Evolutionary conservation across 1,139 yeast genomes (phyloP).

Genomic region (Ogataea hybrid): DNA sequence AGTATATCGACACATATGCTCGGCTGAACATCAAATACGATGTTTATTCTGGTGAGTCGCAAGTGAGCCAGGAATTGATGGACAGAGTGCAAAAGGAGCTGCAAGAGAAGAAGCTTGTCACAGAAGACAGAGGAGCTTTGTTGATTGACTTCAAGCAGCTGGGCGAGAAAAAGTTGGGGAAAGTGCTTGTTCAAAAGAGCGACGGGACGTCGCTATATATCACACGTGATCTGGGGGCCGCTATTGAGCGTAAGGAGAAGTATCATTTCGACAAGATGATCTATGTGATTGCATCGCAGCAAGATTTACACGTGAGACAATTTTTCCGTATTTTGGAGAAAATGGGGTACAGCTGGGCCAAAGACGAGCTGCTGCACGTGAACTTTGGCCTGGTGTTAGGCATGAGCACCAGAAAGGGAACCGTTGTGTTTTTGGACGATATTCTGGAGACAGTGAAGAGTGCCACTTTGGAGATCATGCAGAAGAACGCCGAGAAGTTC

Average conservation of each 20-base stretch:
- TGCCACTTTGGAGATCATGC: slow-evolving; percentile 97
- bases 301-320: slow-evolving; percentile 92
- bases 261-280: slow-evolving; percentile 94
- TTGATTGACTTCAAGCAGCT: slow-evolving; percentile 82
- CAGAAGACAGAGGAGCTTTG: slow-evolving; percentile 89
- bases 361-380: slow-evolving; percentile 61
- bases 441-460: slow-evolving; percentile 93
- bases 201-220: slow-evolving; percentile 95
- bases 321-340: slow-evolving; percentile 92
- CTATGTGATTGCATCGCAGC: slow-evolving; percentile 94
- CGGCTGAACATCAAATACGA: slow-evolving; percentile 89
- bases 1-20: slow-evolving; percentile 83
- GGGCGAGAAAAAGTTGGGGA: slow-evolving; percentile 86
- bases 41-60: slow-evolving; percentile 93
- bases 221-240: slow-evolving; percentile 98
- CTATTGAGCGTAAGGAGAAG: slow-evolving; percentile 81
- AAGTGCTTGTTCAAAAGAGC: slow-evolving; percentile 88
- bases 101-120: slow-evolving; percentile 67
- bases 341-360: slow-evolving; percentile 90
- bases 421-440: slow-evolving; percentile 94
- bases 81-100: slow-evolving; percentile 60
- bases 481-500: slow-evolving; percentile 85
- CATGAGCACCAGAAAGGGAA: slow-evolving; percentile 98
- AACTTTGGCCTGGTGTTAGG: slow-evolving; percentile 99
- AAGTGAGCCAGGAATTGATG: slow-evolving; percentile 77